These are phyloP conservation scores for Leptographium radiaticola DNA, from an alignment of 2,329 filamentous ascomycete genomes.

Conservation along the genomic window DNA sequence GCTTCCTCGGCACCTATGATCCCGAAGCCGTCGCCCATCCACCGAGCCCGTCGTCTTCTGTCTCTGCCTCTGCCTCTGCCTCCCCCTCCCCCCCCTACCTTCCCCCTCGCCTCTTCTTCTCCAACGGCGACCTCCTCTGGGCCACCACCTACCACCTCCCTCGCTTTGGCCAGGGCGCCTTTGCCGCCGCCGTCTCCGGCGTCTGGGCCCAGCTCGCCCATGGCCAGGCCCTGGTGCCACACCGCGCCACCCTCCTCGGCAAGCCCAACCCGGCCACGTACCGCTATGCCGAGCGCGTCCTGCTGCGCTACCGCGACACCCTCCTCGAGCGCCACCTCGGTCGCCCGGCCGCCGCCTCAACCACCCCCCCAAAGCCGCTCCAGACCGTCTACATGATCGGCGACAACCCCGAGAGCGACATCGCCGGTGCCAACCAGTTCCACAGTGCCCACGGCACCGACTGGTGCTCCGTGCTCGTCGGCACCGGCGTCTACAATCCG, in stretches of 20 bases:
- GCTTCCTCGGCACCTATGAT: conserved; percentile 70
- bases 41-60: conserved; percentile 52
- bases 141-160: conserved; percentile 73
- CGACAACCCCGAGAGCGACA: conserved; percentile 81
- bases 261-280: conserved; percentile 75
- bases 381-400: conserved; percentile 87
- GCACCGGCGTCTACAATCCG: conserved; percentile 19
- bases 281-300: conserved; percentile 64
- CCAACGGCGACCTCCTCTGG: conserved; percentile 85
- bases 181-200: conserved; percentile 68
- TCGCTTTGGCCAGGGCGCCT: conserved; percentile 82
- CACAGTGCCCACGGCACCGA: conserved; percentile 44
- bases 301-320: conserved; percentile 45
- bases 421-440: conserved; percentile 73
- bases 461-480: conserved; percentile 20
- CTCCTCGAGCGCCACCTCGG: conserved; percentile 22
- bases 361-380: conserved; percentile 28
- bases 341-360: not conserved
- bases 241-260: conserved; percentile 55
- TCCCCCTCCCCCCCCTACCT: not conserved
- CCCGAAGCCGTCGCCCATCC: conserved; percentile 31
- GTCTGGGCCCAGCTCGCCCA: conserved; percentile 64
- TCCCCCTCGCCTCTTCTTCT: conserved; percentile 60
- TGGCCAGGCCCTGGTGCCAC: conserved; percentile 34
- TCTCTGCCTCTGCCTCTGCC: conserved; percentile 39